Base-by-base conservation (phyloP, 1,284 basidiomycete species). In the Moesziomyces parantarcticus region DNA sequence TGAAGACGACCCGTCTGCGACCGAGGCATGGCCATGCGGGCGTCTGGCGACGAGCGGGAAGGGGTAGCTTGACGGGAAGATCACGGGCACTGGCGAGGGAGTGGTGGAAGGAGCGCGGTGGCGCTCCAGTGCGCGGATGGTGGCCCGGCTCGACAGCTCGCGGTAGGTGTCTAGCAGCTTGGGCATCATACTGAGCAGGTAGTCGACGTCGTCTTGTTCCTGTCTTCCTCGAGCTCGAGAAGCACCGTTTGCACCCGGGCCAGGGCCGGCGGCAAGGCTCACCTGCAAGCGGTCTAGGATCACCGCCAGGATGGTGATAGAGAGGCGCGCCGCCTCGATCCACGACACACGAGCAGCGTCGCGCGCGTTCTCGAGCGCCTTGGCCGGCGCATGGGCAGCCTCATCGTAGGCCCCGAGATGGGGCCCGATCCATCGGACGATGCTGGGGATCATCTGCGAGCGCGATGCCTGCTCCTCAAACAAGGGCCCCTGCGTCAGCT, bases 201-300 rank as follows among this genome's bases (percentile, higher is more conserved):
- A 91, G 78, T 98, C 96, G 39, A 98, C 89, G 79, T 97, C 97
- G 78, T 97, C 94, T 82, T 96, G 92, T 81, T 98, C 96, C 78
- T 92, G 90, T 21, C 73, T 65, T 3, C 73, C 20, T 32, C 70
- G 50, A 11, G 26, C 29, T 18, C 50, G 52, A 11, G 45, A 34
- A 20, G 34, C 48, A 18, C 40, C 55, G 25, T 47, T 50, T 8
- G 40, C 2, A 18, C 36, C 32, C 16, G 55, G 47, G 16, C 42
- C 40, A 3, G 49, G 42, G 9, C 32, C 53, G 4, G 70, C 42
- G 22, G 60, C 65, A 8, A 62, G 42, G 36, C 59, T 65, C 9
- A 54, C 69, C 82, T 96, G 93, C 14, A 98, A 86, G 82, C 92
- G 92, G 85, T 97, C 93, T 67, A 97, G 85, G 88, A 95, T 93